Evolutionary conservation across 164 flowering plant species (phyloP).

Genomic region (Euptelea pleiosperma): DNA sequence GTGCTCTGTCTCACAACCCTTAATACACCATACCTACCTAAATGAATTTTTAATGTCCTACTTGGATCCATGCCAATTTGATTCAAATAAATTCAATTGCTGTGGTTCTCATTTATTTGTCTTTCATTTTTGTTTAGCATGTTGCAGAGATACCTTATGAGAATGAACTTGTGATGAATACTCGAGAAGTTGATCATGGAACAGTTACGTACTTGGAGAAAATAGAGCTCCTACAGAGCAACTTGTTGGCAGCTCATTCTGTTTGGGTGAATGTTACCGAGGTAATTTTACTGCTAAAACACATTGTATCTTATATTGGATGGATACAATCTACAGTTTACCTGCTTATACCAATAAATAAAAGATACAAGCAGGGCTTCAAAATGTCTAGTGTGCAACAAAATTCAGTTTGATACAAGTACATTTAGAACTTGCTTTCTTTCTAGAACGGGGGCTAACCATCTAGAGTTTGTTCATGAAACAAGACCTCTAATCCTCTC

Average conservation of each 20-base stretch:
- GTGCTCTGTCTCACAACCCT: neutral
- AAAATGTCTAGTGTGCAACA: too few species aligned
- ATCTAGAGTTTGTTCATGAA: too few species aligned
- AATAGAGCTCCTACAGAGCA: conserved; percentile 52
- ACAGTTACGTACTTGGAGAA: conserved; percentile 83
- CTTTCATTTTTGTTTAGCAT: conserved; percentile 45
- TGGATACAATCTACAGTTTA: neutral
- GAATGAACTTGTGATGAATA: conserved; percentile 53
- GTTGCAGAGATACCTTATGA: conserved; percentile 88
- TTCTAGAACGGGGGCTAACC: too few species aligned
- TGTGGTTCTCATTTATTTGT: neutral
- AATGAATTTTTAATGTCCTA: neutral
- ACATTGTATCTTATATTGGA: neutral
- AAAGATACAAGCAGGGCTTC: too few species aligned
- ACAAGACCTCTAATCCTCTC: too few species aligned
- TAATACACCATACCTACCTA: neutral
- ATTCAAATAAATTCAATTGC: neutral
- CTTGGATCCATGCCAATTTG: neutral
- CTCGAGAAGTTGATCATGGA: conserved; percentile 68
- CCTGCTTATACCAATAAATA: neutral
- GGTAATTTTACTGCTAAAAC: conserved; percentile 33
- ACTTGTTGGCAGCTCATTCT: conserved; percentile 79
- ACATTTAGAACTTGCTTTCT: too few species aligned
- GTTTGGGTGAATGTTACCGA: conserved; percentile 75
- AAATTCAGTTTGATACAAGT: too few species aligned